Evolutionary conservation across 257 asterid species (phyloP).

Genomic region (Osmanthus fragrans): DNA sequence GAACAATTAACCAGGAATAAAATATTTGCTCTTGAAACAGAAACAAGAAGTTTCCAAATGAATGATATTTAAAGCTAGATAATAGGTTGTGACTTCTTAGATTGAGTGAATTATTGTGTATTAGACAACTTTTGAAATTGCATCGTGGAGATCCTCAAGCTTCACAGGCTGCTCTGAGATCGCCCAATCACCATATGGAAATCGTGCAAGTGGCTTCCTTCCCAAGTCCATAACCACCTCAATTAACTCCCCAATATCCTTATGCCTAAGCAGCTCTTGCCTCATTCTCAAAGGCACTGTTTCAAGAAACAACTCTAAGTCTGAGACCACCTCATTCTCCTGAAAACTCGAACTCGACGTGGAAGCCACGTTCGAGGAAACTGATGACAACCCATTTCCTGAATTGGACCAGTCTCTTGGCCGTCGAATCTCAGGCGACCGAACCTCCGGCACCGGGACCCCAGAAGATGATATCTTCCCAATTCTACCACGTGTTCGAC

Average conservation of each 20-base stretch:
- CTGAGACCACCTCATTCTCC: slow-evolving; percentile 64
- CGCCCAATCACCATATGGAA: slow-evolving; percentile 89
- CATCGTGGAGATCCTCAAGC: slow-evolving; percentile 75
- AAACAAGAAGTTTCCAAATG: slow-evolving; percentile 6
- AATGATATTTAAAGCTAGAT: neutral
- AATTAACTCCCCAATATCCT: slow-evolving; percentile 63
- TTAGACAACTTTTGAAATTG: slow-evolving; percentile 77
- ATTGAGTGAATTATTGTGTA: neutral
- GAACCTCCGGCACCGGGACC: slow-evolving; percentile 38
- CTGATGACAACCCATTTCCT: slow-evolving; percentile 53
- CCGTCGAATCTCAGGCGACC: slow-evolving; percentile 71
- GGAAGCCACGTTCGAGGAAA: slow-evolving; percentile 46
- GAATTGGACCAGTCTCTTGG: slow-evolving; percentile 51
- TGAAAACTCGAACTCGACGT: slow-evolving; percentile 45
- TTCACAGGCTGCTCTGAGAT: slow-evolving; percentile 71
- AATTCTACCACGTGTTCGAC: slow-evolving; percentile 41
- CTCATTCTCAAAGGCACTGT: slow-evolving; percentile 81
- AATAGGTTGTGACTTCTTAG: neutral
- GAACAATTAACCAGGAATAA: slow-evolving; percentile 7
- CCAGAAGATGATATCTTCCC: slow-evolving; percentile 52
- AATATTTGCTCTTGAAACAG: neutral
- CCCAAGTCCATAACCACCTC: slow-evolving; percentile 99
- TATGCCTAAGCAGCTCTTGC: slow-evolving; percentile 59
- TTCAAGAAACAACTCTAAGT: slow-evolving; percentile 83
- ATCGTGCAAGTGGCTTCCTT: slow-evolving; percentile 89